These are phyloP conservation scores for Ophiostoma ips DNA, from an alignment of 2,329 filamentous ascomycete species.

Conservation along the genomic window DNA sequence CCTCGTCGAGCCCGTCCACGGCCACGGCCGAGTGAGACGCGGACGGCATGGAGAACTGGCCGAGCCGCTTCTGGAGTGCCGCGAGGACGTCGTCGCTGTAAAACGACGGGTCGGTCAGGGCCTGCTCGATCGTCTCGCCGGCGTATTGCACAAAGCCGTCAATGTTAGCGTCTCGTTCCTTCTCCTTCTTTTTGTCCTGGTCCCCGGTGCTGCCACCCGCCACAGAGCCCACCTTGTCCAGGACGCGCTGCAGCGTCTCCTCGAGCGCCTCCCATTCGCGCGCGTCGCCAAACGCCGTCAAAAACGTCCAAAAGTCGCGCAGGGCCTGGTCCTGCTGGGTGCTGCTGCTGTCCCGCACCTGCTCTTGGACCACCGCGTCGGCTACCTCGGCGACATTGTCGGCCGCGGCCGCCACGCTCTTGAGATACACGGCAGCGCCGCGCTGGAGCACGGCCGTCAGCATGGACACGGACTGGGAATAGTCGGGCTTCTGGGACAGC, in stretches of 20 bases:
- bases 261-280: slow-evolving; percentile 66
- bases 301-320: slow-evolving; percentile 64
- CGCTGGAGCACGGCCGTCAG: slow-evolving; percentile 61
- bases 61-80: slow-evolving; percentile 45
- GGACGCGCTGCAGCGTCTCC: slow-evolving; percentile 50
- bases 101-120: slow-evolving; percentile 76
- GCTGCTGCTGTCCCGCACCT: slow-evolving; percentile 34
- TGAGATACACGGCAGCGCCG: slow-evolving; percentile 57
- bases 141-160: slow-evolving; percentile 63
- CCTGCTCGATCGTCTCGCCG: slow-evolving; percentile 60
- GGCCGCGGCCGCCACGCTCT: slow-evolving; percentile 49
- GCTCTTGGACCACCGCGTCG: neutral
- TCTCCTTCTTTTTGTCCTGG: neutral
- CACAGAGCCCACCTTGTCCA: slow-evolving; percentile 37
- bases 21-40: slow-evolving; percentile 20
- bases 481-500: slow-evolving; percentile 64
- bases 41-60: neutral
- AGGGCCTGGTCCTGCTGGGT: slow-evolving; percentile 60
- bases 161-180: slow-evolving; percentile 40
- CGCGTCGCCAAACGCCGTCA: slow-evolving; percentile 65
- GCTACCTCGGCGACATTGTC: slow-evolving; percentile 53
- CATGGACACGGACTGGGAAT: slow-evolving; percentile 72
- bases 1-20: slow-evolving; percentile 31
- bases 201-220: neutral
- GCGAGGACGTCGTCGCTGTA: slow-evolving; percentile 36